phyloP scores from a whole-genome alignment of 441 rosid species.

The Syzygium malaccense region DNA sequence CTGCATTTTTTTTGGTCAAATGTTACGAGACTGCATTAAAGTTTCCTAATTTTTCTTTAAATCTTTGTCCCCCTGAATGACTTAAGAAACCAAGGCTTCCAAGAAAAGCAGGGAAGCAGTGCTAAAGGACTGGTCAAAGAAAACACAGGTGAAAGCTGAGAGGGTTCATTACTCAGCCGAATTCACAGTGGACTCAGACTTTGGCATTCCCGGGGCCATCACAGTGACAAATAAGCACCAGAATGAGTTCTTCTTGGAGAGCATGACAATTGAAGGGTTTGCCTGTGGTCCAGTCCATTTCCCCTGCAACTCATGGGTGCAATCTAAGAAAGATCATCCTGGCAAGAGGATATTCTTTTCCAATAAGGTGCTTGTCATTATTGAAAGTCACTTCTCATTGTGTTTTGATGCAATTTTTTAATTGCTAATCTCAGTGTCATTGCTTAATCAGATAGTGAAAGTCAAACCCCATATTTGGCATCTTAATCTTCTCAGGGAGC shows the following conservation, averaged over 20 bases:
- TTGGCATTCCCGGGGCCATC: slow-evolving; percentile 88
- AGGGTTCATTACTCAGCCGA: slow-evolving; percentile 83
- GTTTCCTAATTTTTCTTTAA: background rate
- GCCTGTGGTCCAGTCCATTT: slow-evolving; percentile 79
- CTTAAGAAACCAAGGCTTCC: slow-evolving; percentile 60
- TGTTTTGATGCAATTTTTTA: background rate
- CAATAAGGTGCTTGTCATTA: slow-evolving; percentile 49
- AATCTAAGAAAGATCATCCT: slow-evolving; percentile 55
- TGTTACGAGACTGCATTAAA: background rate
- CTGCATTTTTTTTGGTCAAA: background rate
- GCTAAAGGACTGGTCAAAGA: slow-evolving; percentile 79
- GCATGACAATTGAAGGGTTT: slow-evolving; percentile 81
- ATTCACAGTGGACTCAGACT: slow-evolving; percentile 55
- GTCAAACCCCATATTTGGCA: background rate
- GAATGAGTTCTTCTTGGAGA: slow-evolving; percentile 77
- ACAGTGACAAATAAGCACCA: slow-evolving; percentile 77
- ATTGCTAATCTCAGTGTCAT: background rate
- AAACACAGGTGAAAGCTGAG: slow-evolving; percentile 57
- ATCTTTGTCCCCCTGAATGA: background rate
- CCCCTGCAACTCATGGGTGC: slow-evolving; percentile 95
- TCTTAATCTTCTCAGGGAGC: background rate
- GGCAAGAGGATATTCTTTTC: slow-evolving; percentile 67
- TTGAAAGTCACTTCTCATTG: background rate
- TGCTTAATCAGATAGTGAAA: background rate
- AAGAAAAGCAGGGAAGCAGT: slow-evolving; percentile 69